Percentiles rank a stretch among this genome's conserved stretches.
Conservation (phyloP, 2,329 filamentous ascomycete species). For the Stagonosporopsis tanaceti region DNA sequence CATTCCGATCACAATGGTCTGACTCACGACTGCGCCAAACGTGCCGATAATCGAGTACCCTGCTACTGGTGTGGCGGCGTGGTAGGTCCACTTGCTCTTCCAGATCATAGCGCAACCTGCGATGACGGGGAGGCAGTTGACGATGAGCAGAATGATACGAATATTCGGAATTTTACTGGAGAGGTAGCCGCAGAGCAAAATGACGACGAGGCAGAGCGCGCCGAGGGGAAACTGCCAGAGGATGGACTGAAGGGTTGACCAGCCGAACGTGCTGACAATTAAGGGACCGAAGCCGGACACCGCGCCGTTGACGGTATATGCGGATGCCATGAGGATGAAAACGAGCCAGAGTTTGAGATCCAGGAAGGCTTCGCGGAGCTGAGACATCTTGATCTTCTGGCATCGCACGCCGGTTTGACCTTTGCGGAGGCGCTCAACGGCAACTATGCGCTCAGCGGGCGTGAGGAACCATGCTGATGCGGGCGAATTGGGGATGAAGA, state of each 20-base stretch:
- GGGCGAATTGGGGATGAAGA: slow-evolving; percentile 70
- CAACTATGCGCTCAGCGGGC: slow-evolving; percentile 66
- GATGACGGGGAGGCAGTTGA: slow-evolving; percentile 76
- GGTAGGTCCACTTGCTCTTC: slow-evolving; percentile 70
- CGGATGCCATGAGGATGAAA: slow-evolving; percentile 52
- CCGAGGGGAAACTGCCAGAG: slow-evolving; percentile 77
- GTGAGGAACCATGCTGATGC: slow-evolving; percentile 74
- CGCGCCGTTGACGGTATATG: slow-evolving; percentile 65
- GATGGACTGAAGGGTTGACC: slow-evolving; percentile 48
- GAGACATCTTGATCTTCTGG: slow-evolving; percentile 61
- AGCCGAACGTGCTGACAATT: slow-evolving; percentile 54
- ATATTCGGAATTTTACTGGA: slow-evolving; percentile 68
- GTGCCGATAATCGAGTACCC: slow-evolving; percentile 78
- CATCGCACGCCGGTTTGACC: slow-evolving; percentile 62
- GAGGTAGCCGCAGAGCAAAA: slow-evolving; percentile 71
- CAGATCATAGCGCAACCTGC: slow-evolving; percentile 78
- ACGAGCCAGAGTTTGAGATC: slow-evolving; percentile 56
- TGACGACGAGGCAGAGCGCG: slow-evolving; percentile 70
- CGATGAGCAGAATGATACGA: slow-evolving; percentile 69
- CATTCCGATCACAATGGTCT: slow-evolving; percentile 66
- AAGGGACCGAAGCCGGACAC: slow-evolving; percentile 51
- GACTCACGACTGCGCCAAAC: slow-evolving; percentile 74
- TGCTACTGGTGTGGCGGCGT: slow-evolving; percentile 70
- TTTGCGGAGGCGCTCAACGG: slow-evolving; percentile 54
- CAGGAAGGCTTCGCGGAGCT: slow-evolving; percentile 57